A percentile compares a stretch with the other conserved stretches of the same genome.
Evolutionary conservation across 805 yeast species (phyloP).

Genomic region (Yamadazyma insecticola): DNA sequence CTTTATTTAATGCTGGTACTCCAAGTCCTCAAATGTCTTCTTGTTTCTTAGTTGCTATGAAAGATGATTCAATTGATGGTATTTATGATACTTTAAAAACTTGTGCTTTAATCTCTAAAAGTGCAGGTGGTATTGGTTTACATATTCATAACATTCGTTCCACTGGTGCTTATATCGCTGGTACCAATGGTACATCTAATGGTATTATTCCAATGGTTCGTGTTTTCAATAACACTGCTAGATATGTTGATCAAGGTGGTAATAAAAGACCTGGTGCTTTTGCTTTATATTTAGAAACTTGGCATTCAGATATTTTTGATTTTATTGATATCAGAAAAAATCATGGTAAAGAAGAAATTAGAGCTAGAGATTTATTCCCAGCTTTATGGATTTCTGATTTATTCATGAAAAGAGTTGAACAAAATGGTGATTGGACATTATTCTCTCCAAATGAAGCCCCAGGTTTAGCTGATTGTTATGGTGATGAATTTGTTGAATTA

Average conservation of each 20-base stretch:
- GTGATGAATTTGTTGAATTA: conserved; percentile 50
- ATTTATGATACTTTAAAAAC: conserved; percentile 58
- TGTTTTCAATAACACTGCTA: conserved; percentile 59
- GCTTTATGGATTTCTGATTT: conserved; percentile 62
- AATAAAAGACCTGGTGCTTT: conserved; percentile 64
- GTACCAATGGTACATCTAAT: conserved; percentile 60
- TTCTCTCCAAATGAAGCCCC: conserved; percentile 59
- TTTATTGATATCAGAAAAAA: conserved; percentile 57
- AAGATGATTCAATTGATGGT: conserved; percentile 60
- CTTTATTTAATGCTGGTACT: conserved; percentile 60
- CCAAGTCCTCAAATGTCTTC: conserved; percentile 59
- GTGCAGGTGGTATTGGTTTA: conserved; percentile 62
- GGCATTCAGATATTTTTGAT: conserved; percentile 60
- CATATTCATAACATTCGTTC: conserved; percentile 58
- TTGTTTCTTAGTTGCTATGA: conserved; percentile 60
- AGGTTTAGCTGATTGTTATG: conserved; percentile 51
- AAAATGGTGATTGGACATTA: conserved; percentile 52
- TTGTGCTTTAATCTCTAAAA: conserved; percentile 57
- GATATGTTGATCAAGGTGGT: conserved; percentile 65
- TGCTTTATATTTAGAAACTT: conserved; percentile 57
- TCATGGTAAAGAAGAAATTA: conserved; percentile 60
- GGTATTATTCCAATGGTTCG: conserved; percentile 62
- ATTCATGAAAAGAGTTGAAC: conserved; percentile 58
- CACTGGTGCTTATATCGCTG: conserved; percentile 58
- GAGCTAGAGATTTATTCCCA: conserved; percentile 61